phyloP scores from a whole-genome alignment of 208 protist species.

The Leishmania lainsoni region DNA sequence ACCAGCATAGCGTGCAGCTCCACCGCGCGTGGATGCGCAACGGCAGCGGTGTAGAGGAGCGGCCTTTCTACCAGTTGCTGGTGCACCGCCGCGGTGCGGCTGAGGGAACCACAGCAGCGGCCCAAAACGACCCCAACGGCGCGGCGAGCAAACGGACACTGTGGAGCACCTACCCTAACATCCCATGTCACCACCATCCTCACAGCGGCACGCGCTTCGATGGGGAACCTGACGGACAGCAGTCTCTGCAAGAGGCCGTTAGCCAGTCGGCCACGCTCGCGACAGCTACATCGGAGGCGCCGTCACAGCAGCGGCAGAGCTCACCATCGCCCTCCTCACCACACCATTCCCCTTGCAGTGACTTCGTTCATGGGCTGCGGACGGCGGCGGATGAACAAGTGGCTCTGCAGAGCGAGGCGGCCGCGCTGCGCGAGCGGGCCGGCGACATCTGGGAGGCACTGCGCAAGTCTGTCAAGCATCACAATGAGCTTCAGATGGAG shows the following conservation, averaged over 20 bases:
- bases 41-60: conserved; percentile 30
- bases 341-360: conserved; percentile 7
- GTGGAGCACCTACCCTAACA: conserved; percentile 1
- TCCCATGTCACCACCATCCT: conserved; percentile 36
- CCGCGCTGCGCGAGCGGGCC: conserved; percentile 34
- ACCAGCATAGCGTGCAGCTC: conserved; percentile 31
- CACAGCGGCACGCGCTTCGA: conserved; percentile 44
- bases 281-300: not conserved
- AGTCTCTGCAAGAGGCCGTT: conserved; percentile 10
- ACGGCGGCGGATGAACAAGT: conserved; percentile 38
- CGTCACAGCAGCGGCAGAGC: conserved; percentile 7
- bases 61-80: conserved; percentile 53
- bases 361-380: conserved; percentile 40
- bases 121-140: not conserved
- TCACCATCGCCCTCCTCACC: conserved; percentile 4
- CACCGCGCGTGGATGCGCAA: conserved; percentile 39
- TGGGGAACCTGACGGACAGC: conserved; percentile 15
- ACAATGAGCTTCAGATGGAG: conserved; percentile 36
- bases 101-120: not conserved
- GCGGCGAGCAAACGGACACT: not conserved
- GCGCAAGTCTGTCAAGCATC: conserved; percentile 41
- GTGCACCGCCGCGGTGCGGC: conserved; percentile 37
- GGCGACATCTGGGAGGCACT: conserved; percentile 52
- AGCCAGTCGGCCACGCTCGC: not conserved
- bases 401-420: conserved; percentile 36